phyloP scores from a whole-genome alignment of 257 asterid genomes.

The Orobanche coerulescens region DNA sequence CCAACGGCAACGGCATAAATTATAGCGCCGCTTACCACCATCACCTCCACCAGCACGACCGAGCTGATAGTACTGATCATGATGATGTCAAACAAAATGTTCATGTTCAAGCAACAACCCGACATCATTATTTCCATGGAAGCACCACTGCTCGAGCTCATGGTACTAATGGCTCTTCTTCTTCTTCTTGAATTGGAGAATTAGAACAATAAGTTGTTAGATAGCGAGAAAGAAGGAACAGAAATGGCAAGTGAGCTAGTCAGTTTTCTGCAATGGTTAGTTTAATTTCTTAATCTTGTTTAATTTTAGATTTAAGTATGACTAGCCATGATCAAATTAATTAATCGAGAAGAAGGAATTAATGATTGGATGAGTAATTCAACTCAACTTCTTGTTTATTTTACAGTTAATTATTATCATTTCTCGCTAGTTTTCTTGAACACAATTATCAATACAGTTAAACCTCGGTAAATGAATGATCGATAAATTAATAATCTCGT shows the following conservation, averaged over 20 bases:
- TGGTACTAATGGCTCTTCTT: conserved; percentile 52
- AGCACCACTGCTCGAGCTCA: conserved; percentile 20
- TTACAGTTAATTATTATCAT: not conserved
- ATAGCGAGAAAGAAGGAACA: conserved; percentile 10
- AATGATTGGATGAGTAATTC: conserved; percentile 17
- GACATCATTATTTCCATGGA: conserved; percentile 15
- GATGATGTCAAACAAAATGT: conserved; percentile 27
- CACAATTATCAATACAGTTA: too few relatives aligned
- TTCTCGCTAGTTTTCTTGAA: not conserved
- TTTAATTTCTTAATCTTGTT: conserved; percentile 28
- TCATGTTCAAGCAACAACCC: conserved; percentile 24
- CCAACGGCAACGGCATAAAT: conserved; percentile 24
- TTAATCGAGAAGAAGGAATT: conserved; percentile 16
- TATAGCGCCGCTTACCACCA: conserved; percentile 25
- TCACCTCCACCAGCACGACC: conserved; percentile 34
- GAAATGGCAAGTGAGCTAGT: conserved; percentile 13
- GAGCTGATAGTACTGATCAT: conserved; percentile 2
- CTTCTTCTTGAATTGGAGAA: conserved; percentile 42
- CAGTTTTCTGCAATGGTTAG: conserved; percentile 25
- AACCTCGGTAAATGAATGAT: too few relatives aligned
- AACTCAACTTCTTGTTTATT: not conserved
- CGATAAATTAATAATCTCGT: too few relatives aligned
- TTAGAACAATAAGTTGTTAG: conserved; percentile 28
- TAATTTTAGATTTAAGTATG: conserved; percentile 28
- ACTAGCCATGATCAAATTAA: conserved; percentile 23